phyloP scores from a whole-genome alignment of 306 rosid genomes.

The Purshia tridentata region DNA sequence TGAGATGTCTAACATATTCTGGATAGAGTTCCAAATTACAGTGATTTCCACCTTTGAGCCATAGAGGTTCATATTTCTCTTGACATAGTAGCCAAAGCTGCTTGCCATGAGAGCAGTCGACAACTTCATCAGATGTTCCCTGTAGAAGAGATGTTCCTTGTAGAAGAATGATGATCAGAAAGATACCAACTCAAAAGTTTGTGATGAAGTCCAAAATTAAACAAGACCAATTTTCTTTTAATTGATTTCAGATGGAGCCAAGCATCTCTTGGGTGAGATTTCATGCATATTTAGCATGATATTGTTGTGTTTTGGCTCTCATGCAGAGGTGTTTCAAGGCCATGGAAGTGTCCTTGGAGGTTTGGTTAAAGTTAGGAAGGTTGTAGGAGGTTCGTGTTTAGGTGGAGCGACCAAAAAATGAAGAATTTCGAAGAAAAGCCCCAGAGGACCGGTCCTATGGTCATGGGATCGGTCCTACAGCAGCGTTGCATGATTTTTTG shows the following conservation, averaged over 20 bases:
- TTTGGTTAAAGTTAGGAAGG: too few relatives aligned
- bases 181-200: not conserved
- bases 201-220: not conserved
- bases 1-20: conserved; percentile 64
- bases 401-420: too few relatives aligned
- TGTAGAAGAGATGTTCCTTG: too few relatives aligned
- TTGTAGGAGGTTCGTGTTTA: too few relatives aligned
- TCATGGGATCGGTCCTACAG: too few relatives aligned
- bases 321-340: too few relatives aligned
- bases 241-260: not conserved
- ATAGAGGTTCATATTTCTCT: conserved; percentile 86
- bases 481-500: too few relatives aligned
- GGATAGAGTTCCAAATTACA: conserved; percentile 86
- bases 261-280: not conserved
- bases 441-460: too few relatives aligned
- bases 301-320: too few relatives aligned
- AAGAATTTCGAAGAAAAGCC: too few relatives aligned
- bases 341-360: too few relatives aligned
- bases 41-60: conserved; percentile 93
- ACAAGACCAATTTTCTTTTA: not conserved
- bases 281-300: not conserved
- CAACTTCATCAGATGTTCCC: conserved; percentile 91
- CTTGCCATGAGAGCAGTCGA: conserved; percentile 88
- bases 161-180: conserved; percentile 12
- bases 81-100: conserved; percentile 81